Evolutionary conservation across 257 asterid genomes (phyloP).

Genomic region (Salvia miltiorrhiza): DNA sequence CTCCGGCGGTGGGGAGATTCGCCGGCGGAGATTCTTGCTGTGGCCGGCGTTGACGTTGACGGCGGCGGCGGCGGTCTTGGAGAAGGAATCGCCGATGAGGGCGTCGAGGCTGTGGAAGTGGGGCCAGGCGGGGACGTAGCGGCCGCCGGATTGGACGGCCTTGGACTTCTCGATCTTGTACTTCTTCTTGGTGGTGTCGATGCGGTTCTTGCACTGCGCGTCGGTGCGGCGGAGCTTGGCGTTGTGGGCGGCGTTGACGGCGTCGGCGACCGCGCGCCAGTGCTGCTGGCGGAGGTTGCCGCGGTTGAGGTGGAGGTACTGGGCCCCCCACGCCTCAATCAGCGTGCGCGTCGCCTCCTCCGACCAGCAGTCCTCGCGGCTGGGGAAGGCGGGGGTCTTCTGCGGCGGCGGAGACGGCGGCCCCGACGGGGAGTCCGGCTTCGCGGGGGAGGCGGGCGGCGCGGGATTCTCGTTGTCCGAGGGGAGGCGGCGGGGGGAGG

Average conservation of each 20-base stretch:
- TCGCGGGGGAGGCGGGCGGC: constrained; percentile 17
- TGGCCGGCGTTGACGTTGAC: constrained; percentile 18
- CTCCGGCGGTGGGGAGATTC: constrained; percentile 35
- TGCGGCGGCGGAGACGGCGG: constrained; percentile 31
- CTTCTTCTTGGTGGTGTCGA: constrained; percentile 90
- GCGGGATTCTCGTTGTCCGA: constrained; percentile 26
- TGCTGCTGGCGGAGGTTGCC: constrained; percentile 89
- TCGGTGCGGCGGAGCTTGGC: constrained; percentile 73
- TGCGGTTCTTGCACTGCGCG: constrained; percentile 91
- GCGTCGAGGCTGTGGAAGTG: constrained; percentile 64
- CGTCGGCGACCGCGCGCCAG: constrained; percentile 90
- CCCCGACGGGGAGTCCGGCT: constrained; percentile 20
- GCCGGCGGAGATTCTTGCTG: constrained; percentile 34
- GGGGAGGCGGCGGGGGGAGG: constrained; percentile 19
- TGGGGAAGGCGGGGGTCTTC: constrained; percentile 45
- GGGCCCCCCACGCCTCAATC: constrained; percentile 83
- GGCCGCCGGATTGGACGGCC: constrained; percentile 51
- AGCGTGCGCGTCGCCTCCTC: constrained; percentile 82
- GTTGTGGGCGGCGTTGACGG: constrained; percentile 83
- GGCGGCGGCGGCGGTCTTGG: constrained; percentile 9
- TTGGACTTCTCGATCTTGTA: constrained; percentile 75
- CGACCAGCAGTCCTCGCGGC: constrained; percentile 92
- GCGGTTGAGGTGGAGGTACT: constrained; percentile 63
- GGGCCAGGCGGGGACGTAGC: constrained; percentile 66
- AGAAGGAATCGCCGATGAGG: constrained; percentile 55